Conservation (phyloP, 176 grass and related monocot genomes). For the Bothriochloa decipiens region DNA sequence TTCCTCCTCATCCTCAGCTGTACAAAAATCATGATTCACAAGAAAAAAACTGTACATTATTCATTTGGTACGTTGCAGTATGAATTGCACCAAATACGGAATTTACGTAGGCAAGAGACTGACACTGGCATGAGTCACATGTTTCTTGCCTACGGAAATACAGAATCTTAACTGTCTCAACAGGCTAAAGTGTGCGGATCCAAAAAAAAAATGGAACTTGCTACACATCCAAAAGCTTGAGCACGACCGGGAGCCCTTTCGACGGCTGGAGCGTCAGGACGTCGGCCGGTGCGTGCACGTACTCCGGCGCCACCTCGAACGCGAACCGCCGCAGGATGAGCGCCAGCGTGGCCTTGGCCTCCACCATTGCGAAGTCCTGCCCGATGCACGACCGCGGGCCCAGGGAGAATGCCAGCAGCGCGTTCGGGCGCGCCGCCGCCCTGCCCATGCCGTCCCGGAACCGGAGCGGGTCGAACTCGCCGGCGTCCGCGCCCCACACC, state of each 20-base stretch:
- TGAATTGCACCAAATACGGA: too few species aligned
- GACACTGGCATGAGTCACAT: too few species aligned
- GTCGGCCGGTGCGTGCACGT: constrained; percentile 53
- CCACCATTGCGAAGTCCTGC: constrained; percentile 64
- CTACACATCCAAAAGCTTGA: constrained; percentile 3
- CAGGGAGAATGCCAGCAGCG: not conserved
- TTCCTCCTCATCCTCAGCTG: too few species aligned
- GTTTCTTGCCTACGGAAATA: too few species aligned
- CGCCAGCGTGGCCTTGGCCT: constrained; percentile 44
- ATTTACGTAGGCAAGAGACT: too few species aligned
- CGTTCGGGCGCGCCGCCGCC: not conserved
- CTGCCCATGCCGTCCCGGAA: too few species aligned
- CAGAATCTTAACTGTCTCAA: too few species aligned
- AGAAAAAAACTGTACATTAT: too few species aligned
- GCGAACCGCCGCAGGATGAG: constrained; percentile 50
- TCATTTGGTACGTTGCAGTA: too few species aligned
- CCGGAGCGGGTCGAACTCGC: not conserved
- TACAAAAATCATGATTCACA: too few species aligned
- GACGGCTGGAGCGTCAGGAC: constrained; percentile 35
- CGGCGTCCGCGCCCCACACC: not conserved
- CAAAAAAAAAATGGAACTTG: too few species aligned
- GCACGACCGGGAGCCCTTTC: constrained; percentile 41
- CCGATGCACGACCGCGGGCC: not conserved
- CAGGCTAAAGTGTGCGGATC: too few species aligned
- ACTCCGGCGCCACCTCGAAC: constrained; percentile 50